phyloP scores from a whole-genome alignment of 2,329 filamentous ascomycete species.

The Ophiostoma sp. region DNA sequence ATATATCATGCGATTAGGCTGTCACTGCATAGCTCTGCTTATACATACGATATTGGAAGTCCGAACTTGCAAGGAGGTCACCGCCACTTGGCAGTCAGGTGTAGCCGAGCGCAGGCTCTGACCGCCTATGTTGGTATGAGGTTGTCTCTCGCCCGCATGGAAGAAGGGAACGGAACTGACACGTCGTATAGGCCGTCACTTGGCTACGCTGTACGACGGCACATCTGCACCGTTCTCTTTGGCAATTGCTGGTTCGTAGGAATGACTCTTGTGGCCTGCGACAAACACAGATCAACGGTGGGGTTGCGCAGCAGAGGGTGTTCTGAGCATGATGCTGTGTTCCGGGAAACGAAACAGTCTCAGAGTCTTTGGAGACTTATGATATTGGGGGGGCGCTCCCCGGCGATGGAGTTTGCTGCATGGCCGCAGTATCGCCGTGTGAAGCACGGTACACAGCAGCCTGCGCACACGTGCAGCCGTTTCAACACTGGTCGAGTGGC shows the following conservation, averaged over 20 bases:
- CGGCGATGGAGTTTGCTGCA: slow-evolving; percentile 11
- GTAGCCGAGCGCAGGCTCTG: neutral
- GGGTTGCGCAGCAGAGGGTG: neutral
- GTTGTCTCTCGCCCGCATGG: slow-evolving; percentile 6
- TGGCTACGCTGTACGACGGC: neutral
- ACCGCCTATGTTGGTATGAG: neutral
- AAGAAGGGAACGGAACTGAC: neutral
- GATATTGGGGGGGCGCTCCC: neutral
- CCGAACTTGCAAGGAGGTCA: slow-evolving; percentile 13
- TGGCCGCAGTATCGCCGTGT: slow-evolving; percentile 18
- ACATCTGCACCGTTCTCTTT: neutral
- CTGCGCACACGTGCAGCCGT: slow-evolving; percentile 13
- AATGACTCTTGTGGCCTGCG: too few relatives aligned
- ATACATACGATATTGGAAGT: neutral
- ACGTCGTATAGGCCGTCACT: neutral
- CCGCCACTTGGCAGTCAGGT: slow-evolving; percentile 15
- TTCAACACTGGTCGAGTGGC: too few relatives aligned
- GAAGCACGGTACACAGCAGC: slow-evolving; percentile 14
- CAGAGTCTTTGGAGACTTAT: neutral
- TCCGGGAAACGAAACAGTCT: neutral
- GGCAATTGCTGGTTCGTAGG: neutral
- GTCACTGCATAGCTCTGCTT: neutral
- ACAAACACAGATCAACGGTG: neutral
- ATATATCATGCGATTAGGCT: neutral
- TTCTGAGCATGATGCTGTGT: neutral